Evolutionary conservation across 2,329 filamentous ascomycete genomes (phyloP), one percentile per base, ranked within the genome.

Genomic region (Exophiala aquamarina): DNA sequence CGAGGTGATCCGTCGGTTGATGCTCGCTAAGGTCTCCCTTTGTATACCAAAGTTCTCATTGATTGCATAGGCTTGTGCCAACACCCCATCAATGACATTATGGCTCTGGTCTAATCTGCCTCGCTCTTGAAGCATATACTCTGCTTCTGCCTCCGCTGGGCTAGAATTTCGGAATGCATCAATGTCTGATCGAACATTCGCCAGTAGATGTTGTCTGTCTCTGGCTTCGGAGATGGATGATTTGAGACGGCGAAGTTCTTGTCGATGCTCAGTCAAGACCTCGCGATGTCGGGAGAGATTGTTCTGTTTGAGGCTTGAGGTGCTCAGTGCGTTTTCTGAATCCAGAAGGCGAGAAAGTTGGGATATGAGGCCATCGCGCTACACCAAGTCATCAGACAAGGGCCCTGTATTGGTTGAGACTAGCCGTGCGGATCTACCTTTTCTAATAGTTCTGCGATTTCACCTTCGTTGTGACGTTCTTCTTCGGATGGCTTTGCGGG

Each of bases 51-150:
- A 97, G 67, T 78, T 91, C 71, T 97, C 90, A 65, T 95, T 94
- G 43, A 97, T 89, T 9, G 92, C 91, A 70, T 98, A 98, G 6
- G 93, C 93, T 73, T 97, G 93, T 64, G 86, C 91, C 50, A 98
- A 76, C 26, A 98, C 90, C 54, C 82, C 87, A 67, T 98, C 93
- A 38, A 89, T 86, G 75, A 95, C 84, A 59, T 82, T 86, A 69
- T 97, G 87, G 62, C 88, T 94, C 65, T 89, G 86, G 64, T 98
- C 93, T 63, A 98, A 82, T 55, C 87, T 81, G 53, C 77, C 74
- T 41, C 93, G 81, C 77, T 98, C 93, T 60, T 88, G 86, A 20
- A 98, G 79, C 91, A 98, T 96, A 74, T 97, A 98, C 52, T 98
- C 92, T 37, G 89, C 89, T 71, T 97, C 93, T 44, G 85, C 87